Evolutionary conservation across 768 basidiomycete genomes (phyloP).

Genomic region (Grammothele lineata): DNA sequence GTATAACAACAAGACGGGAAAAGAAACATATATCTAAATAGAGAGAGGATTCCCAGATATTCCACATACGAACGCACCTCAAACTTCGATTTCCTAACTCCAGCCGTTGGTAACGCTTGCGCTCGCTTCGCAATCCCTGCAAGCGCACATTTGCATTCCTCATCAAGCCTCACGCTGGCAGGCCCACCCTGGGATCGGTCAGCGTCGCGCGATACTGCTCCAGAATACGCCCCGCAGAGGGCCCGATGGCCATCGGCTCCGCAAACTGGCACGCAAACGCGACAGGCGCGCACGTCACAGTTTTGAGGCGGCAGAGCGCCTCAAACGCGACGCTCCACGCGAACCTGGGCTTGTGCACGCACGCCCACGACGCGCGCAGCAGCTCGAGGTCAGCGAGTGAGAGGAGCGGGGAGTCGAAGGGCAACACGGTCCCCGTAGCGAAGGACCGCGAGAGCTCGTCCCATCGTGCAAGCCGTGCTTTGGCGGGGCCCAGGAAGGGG

Average conservation of each 20-base stretch:
- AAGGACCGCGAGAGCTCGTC: constrained; percentile 8
- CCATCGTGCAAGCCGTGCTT: background rate
- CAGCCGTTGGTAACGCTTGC: too few species aligned
- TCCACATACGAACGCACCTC: too few species aligned
- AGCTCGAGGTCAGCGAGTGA: constrained; percentile 1
- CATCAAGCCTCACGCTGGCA: too few species aligned
- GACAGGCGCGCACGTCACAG: constrained; percentile 25
- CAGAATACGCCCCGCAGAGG: constrained; percentile 7
- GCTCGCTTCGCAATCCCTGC: too few species aligned
- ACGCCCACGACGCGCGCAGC: constrained; percentile 47
- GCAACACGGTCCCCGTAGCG: constrained; percentile 2
- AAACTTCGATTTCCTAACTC: too few species aligned
- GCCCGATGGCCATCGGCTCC: constrained; percentile 14
- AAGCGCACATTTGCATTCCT: too few species aligned
- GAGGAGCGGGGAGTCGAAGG: background rate
- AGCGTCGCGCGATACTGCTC: too few species aligned
- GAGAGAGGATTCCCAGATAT: too few species aligned
- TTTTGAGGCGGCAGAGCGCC: constrained; percentile 54
- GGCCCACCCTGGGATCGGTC: too few species aligned
- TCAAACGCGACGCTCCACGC: constrained; percentile 53
- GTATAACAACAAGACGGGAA: too few species aligned
- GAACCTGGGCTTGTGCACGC: constrained; percentile 31
- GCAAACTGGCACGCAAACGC: constrained; percentile 17
- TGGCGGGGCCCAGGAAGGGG: background rate
- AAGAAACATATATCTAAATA: too few species aligned